phyloP scores from a whole-genome alignment of 129 eudicot genomes.

The Kitagawia praeruptora region DNA sequence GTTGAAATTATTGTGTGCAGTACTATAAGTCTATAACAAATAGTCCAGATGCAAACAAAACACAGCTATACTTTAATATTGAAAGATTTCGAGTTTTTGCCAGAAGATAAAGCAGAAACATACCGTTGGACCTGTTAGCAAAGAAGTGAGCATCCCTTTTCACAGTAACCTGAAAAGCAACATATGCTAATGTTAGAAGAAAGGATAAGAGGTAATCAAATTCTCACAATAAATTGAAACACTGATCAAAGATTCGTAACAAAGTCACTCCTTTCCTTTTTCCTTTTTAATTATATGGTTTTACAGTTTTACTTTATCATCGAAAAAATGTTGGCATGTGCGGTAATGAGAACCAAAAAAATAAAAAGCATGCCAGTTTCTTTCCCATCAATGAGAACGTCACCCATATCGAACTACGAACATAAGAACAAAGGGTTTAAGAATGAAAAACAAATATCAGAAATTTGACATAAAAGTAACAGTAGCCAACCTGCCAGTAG shows the following conservation, averaged over 20 bases:
- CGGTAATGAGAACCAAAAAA: neutral
- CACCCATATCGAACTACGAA: constrained; percentile 42
- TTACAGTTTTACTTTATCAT: neutral
- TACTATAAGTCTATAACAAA: neutral
- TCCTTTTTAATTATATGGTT: neutral
- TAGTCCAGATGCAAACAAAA: neutral
- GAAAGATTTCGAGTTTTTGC: neutral
- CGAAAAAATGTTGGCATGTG: neutral
- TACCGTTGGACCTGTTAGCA: constrained; percentile 73
- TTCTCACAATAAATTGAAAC: too few species aligned
- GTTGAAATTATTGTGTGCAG: neutral
- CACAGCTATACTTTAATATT: neutral
- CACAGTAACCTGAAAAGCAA: constrained; percentile 40
- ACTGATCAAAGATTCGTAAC: neutral
- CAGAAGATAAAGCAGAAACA: constrained; percentile 4
- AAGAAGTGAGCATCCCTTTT: constrained; percentile 62
- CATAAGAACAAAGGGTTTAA: neutral
- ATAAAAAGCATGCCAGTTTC: constrained; percentile 28
- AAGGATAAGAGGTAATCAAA: neutral
- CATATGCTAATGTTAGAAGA: neutral
- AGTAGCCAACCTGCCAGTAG: constrained; percentile 49
- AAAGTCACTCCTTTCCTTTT: neutral
- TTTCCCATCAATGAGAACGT: constrained; percentile 42
- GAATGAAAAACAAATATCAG: neutral
- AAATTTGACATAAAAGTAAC: neutral